Evolutionary conservation across 2,329 filamentous ascomycete genomes (phyloP), one percentile per base, ranked within the genome.

Genomic region (Trichoderma sp.): DNA sequence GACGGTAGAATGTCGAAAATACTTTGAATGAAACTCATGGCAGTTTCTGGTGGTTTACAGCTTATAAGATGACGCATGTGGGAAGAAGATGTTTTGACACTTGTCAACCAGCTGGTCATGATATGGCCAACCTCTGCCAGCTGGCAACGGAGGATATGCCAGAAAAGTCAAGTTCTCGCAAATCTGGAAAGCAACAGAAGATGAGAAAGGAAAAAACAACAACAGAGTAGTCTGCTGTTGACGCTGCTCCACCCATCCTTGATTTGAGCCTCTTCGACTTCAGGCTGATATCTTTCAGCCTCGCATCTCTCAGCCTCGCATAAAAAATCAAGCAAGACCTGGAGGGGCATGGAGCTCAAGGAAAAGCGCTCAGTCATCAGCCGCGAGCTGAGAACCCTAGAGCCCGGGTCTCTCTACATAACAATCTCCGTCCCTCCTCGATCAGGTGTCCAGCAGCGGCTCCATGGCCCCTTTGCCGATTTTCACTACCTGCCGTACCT

Each of bases 361-460:
- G 64, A 49, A 24, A 63, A 60, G 14, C 21, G 33, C 40, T 35
- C 27, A 37, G 57, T n/a, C 7, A 73, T 75, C 70, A 72, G 72
- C 47, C 70, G 71, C n/a, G 66, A 70, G 5, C 68, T 68, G 4
- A 71, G 72, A 52, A 70, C 72, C 19, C 71, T 74, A 3, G 69
- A 74, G 57, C 74, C 74, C 11, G 70, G 70, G 13, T 75, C 72
- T 33, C 66, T 77, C 31, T 77, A 77, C 59, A 70, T 77, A 10
- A 76, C 73, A 6, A 72, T 77, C 19, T 70, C 75, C 5, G 62
- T 75, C 3, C 71, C 73, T 31, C 71, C 73, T 31, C 67, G 40
- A 40, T 47, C 63, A 43, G 58, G 40, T 62, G n/a, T 40, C 59
- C 62, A n/a, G 33, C 33, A 35, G 10, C 33, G 13, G 60, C 65